phyloP scores from a whole-genome alignment of 164 flowering plant species.

The Berberis vulgaris region DNA sequence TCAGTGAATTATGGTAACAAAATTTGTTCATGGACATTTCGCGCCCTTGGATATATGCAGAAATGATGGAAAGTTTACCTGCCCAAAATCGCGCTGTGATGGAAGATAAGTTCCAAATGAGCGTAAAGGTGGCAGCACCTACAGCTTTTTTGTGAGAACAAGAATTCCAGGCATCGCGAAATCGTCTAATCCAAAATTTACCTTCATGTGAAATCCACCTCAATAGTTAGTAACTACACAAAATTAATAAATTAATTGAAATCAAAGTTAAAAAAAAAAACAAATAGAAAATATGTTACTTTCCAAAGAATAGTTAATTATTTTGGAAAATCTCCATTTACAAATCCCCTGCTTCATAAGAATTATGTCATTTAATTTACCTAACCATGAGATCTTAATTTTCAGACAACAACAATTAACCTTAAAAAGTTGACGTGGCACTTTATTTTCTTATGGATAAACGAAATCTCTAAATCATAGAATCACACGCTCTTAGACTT shows the following conservation, averaged over 20 bases:
- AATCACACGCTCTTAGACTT: too few relatives aligned
- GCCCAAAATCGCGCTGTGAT: slow-evolving; percentile 74
- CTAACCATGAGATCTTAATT: too few relatives aligned
- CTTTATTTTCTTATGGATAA: too few relatives aligned
- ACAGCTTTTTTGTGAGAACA: slow-evolving; percentile 77
- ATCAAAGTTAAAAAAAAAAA: background rate
- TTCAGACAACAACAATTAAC: too few relatives aligned
- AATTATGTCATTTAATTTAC: too few relatives aligned
- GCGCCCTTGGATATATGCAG: background rate
- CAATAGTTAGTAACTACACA: background rate
- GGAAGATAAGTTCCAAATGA: slow-evolving; percentile 81
- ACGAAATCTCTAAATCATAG: too few relatives aligned
- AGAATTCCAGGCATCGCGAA: slow-evolving; percentile 68
- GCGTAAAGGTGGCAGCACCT: slow-evolving; percentile 42
- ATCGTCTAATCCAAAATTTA: slow-evolving; percentile 59
- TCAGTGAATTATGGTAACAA: background rate
- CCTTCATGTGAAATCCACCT: slow-evolving; percentile 25
- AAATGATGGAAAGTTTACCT: slow-evolving; percentile 24
- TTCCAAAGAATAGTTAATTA: background rate
- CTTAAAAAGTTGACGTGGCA: too few relatives aligned
- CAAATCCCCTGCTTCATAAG: too few relatives aligned
- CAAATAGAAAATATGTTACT: background rate
- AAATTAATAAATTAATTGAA: background rate
- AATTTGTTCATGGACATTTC: background rate
- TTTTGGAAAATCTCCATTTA: too few relatives aligned